Base-by-base conservation (phyloP, 2,329 filamentous ascomycete species). In the Claviceps capensis region DNA sequence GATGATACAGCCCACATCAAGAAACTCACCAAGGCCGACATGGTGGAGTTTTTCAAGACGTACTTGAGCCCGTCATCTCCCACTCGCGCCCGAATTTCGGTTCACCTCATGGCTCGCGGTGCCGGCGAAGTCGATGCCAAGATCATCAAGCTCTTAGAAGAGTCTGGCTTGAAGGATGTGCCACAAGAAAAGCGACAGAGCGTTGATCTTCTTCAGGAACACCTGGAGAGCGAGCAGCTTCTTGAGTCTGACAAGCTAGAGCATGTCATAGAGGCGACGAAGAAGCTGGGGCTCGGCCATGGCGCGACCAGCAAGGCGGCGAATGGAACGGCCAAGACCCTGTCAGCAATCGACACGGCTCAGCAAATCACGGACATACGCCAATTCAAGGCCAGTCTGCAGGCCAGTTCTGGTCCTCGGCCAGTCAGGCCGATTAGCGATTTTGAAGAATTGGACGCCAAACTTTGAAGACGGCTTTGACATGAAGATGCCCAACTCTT, bases 401-500 rank as follows among this genome's bases (percentile, higher is more conserved):
- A 78, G 54, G 77, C 88, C 30, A 93, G 83, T 56, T 75, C 78
- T 22, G 91, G 87, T 1, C 81, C 89, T 1, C 76, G 76, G 55
- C 79, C 90, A 0, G 79, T 86, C 34, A 83, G 78, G 62, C 85
- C 93, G 58, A 67, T 97, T 52, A 84, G 76, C 55, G 86, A 89
- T 62, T 97, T 91, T 67, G 86, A 95, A 65, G 91, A 96, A 54
- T 73, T 83, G 54, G 88, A 87, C 56, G 71, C 86, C 14, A 96
- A 96, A 72, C 75, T 96, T 53, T 91, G 53, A 56, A 40, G 11
- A 16, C 40, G 37, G 22, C 40, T 36, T 38, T 26, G n/a, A n/a
- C 17, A 6, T 19, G 4, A 9, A 7, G 38, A n/a, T 5, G 23
- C 4, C 13, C 22, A 4, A 19, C 22, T 34, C 9, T 34, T 4